A percentile compares a stretch with the other conserved stretches of the same genome.
Evolutionary conservation across 2,329 filamentous ascomycete genomes (phyloP).

Genomic region (Lecanicillium sp.): DNA sequence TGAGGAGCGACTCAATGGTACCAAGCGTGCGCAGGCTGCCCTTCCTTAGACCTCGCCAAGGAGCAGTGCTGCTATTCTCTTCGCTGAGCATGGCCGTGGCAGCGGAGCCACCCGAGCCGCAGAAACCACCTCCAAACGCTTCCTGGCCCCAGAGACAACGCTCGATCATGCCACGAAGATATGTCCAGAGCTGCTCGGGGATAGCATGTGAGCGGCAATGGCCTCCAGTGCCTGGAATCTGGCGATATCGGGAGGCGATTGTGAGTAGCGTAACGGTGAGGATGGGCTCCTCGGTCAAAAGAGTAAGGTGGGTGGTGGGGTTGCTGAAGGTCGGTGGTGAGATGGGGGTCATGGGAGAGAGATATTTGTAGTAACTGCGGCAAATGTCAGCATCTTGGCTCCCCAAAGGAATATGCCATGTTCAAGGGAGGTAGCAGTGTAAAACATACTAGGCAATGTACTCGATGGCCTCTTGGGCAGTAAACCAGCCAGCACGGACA

Average conservation of each 20-base stretch:
- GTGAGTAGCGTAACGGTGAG: conserved; percentile 86
- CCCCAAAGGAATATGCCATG: conserved; percentile 6
- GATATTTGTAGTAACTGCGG: conserved; percentile 74
- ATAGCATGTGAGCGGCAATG: conserved; percentile 82
- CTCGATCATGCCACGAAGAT: conserved; percentile 90
- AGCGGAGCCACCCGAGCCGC: conserved; percentile 49
- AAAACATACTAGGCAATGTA: conserved; percentile 79
- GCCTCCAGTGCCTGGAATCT: conserved; percentile 70
- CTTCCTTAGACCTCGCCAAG: conserved; percentile 62
- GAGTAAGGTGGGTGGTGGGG: conserved; percentile 67
- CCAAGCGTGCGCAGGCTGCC: conserved; percentile 82
- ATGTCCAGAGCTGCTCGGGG: conserved; percentile 91
- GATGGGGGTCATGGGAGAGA: conserved; percentile 88
- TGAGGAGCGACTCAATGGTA: conserved; percentile 87
- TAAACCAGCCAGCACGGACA: conserved; percentile 95
- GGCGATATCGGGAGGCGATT: conserved; percentile 80
- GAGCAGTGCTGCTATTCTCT: conserved; percentile 59
- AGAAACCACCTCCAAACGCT: conserved; percentile 84
- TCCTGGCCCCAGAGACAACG: conserved; percentile 93
- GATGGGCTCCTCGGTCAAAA: conserved; percentile 87
- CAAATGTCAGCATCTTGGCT: neutral
- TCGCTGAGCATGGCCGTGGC: conserved; percentile 33
- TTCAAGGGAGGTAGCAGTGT: neutral
- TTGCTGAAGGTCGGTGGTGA: conserved; percentile 84
- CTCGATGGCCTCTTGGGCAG: conserved; percentile 81